Evolutionary conservation across 345 rosid species (phyloP).

Genomic region (Mallotus nudiflorus): DNA sequence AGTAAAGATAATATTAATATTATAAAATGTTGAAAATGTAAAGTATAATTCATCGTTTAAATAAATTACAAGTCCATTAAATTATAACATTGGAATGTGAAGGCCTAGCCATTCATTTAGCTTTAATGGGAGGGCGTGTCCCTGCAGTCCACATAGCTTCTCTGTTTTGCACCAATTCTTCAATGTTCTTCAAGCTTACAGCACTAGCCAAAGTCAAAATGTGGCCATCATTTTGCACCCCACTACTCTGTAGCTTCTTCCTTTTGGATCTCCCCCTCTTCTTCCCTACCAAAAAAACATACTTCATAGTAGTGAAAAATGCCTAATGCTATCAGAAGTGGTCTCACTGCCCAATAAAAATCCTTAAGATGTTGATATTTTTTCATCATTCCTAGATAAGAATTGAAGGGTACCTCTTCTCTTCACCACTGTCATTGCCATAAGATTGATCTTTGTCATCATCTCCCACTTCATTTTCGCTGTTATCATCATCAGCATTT

Average conservation of each 20-base stretch:
- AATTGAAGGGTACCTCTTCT: slow-evolving; percentile 36
- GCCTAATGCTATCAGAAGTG: slow-evolving; percentile 65
- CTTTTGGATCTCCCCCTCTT: slow-evolving; percentile 51
- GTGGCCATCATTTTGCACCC: slow-evolving; percentile 35
- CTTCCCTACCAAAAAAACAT: slow-evolving; percentile 49
- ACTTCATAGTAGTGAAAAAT: slow-evolving; percentile 65
- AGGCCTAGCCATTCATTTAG: slow-evolving; percentile 48
- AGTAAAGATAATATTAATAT: too few species aligned
- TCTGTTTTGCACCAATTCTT: slow-evolving; percentile 43
- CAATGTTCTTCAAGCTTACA: slow-evolving; percentile 50
- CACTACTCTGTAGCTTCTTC: slow-evolving; percentile 26
- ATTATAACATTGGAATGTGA: too few species aligned
- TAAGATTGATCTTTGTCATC: not conserved
- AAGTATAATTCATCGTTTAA: too few species aligned
- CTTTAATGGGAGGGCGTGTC: slow-evolving; percentile 49
- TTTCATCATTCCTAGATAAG: slow-evolving; percentile 58
- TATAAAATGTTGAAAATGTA: too few species aligned
- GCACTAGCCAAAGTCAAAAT: slow-evolving; percentile 34
- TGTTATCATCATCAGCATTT: slow-evolving; percentile 12
- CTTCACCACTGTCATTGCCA: not conserved
- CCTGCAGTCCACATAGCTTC: slow-evolving; percentile 41
- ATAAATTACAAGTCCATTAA: too few species aligned
- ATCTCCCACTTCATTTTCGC: not conserved
- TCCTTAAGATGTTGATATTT: slow-evolving; percentile 93
- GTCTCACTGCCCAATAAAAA: slow-evolving; percentile 92